phyloP scores from a whole-genome alignment of 2,329 filamentous ascomycete species.

The Huntiella moniliformis region DNA sequence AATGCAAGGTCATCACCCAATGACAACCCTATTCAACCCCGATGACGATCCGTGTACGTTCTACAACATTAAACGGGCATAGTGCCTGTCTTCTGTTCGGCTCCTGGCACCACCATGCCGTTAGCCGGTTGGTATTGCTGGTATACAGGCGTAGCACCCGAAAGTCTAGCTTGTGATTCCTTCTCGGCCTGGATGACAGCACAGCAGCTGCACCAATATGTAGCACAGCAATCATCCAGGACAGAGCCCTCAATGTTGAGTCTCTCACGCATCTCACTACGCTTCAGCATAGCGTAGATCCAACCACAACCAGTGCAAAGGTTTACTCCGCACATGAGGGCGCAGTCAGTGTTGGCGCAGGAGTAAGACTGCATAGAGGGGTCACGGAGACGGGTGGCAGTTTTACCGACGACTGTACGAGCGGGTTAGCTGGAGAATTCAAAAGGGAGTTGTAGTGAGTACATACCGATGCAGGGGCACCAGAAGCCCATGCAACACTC shows the following conservation, averaged over 20 bases:
- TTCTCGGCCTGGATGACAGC: conserved; percentile 39
- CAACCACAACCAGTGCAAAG: conserved; percentile 25
- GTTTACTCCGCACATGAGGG: conserved; percentile 22
- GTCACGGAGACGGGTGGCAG: conserved; percentile 26
- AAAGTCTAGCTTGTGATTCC: conserved; percentile 23
- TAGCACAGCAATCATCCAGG: conserved; percentile 30
- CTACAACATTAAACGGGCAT: no score
- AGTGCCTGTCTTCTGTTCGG: neutral
- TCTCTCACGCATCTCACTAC: conserved; percentile 31
- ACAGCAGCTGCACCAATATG: conserved; percentile 38
- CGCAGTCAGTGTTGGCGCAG: conserved; percentile 23
- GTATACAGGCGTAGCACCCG: conserved; percentile 15
- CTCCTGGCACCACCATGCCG: conserved; percentile 21
- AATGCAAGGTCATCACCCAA: no score
- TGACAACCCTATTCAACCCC: no score
- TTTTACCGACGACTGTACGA: conserved; percentile 24
- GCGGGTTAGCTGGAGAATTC: neutral
- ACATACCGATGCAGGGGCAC: conserved; percentile 27
- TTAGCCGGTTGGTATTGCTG: conserved; percentile 22
- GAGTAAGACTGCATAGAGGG: conserved; percentile 23
- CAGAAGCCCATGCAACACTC: conserved; percentile 23
- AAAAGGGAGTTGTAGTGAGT: no score
- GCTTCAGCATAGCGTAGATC: conserved; percentile 32
- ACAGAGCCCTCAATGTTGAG: conserved; percentile 33
- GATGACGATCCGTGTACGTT: no score